Evolutionary conservation across 1,284 basidiomycete genomes (phyloP).

Genomic region (Fomitopsis betulina): DNA sequence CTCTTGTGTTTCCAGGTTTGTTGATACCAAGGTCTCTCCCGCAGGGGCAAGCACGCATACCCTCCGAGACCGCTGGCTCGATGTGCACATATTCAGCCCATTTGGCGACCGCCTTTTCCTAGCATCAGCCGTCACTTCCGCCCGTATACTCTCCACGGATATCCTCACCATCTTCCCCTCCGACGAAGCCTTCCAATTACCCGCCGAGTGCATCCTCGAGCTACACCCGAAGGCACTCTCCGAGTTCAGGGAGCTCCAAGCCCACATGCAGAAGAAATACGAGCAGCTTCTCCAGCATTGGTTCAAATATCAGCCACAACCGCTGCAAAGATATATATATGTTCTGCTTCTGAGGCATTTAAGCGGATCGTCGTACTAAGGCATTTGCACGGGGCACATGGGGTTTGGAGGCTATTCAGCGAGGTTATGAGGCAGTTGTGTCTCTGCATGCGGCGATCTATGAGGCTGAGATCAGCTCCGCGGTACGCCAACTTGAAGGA

Average conservation of each 20-base stretch:
- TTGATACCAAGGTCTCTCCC: neutral
- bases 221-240: constrained; percentile 50
- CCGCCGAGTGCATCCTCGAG: constrained; percentile 53
- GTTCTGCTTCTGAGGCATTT: too few species aligned
- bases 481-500: too few species aligned
- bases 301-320: neutral
- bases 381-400: too few species aligned
- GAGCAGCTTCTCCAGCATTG: constrained; percentile 38
- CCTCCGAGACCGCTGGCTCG: constrained; percentile 49
- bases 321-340: too few species aligned
- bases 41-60: constrained; percentile 42
- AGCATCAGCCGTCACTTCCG: constrained; percentile 46
- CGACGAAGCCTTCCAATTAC: constrained; percentile 30
- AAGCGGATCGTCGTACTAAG: too few species aligned
- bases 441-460: too few species aligned
- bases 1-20: neutral
- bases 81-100: constrained; percentile 57
- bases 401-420: too few species aligned
- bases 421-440: too few species aligned
- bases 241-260: constrained; percentile 47
- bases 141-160: constrained; percentile 53
- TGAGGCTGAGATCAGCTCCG: too few species aligned
- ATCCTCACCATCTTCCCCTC: constrained; percentile 53
- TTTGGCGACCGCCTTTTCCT: constrained; percentile 62
- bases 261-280: constrained; percentile 42